These are phyloP conservation scores for Candida sp. DNA, from an alignment of 1,139 yeast species.

Conservation along the genomic window DNA sequence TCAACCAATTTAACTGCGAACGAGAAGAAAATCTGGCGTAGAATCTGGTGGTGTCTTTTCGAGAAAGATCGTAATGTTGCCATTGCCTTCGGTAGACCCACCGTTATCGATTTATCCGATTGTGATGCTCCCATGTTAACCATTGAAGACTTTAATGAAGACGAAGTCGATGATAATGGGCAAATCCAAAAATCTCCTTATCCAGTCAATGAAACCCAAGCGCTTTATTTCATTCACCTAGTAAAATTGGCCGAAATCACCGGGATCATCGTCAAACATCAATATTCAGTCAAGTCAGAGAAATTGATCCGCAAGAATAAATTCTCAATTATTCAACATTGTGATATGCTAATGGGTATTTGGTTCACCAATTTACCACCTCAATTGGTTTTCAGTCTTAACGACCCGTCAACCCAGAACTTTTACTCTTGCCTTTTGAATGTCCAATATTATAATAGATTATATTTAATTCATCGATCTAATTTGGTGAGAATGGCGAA, in stretches of 20 bases:
- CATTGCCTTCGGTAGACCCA: conserved; percentile 77
- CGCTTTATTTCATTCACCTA: conserved; percentile 58
- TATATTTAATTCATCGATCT: conserved; percentile 70
- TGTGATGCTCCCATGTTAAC: conserved; percentile 77
- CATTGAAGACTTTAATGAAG: conserved; percentile 60
- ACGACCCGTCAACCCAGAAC: conserved; percentile 49
- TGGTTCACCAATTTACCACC: conserved; percentile 75
- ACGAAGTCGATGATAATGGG: conserved; percentile 36
- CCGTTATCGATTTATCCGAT: conserved; percentile 66
- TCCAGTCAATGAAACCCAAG: conserved; percentile 46
- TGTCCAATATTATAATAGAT: conserved; percentile 69
- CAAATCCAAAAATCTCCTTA: conserved; percentile 32
- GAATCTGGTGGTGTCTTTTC: conserved; percentile 81
- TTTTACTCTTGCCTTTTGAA: conserved; percentile 62
- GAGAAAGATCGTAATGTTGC: conserved; percentile 70
- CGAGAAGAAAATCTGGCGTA: conserved; percentile 61
- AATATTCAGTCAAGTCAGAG: conserved; percentile 69
- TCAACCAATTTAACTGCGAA: conserved; percentile 25
- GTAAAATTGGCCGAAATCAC: conserved; percentile 73
- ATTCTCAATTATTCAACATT: conserved; percentile 60
- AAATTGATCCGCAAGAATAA: conserved; percentile 44
- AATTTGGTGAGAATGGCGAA: conserved; percentile 56
- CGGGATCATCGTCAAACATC: conserved; percentile 69
- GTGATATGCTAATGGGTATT: conserved; percentile 77
- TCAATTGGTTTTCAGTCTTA: conserved; percentile 59